Evolutionary conservation across 1,284 basidiomycete genomes (phyloP).

Genomic region (Hypsizygus ulmarius): DNA sequence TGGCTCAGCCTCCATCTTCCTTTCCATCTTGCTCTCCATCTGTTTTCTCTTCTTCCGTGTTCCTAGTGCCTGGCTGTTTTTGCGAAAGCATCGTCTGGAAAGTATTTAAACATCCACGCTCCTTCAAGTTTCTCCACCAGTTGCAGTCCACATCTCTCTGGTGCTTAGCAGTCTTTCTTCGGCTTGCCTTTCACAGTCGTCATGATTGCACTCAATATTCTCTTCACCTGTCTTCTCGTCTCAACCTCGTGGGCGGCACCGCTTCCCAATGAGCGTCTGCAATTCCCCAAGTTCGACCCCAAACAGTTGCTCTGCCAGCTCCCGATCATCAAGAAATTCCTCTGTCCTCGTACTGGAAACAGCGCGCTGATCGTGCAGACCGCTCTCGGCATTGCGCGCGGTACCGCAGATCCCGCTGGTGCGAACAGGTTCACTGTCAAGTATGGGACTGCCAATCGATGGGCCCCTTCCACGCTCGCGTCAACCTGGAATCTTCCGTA

Average conservation of each 20-base stretch:
- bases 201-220: slow-evolving; percentile 39
- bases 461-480: slow-evolving; percentile 52
- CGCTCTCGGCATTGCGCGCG: slow-evolving; percentile 53
- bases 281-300: slow-evolving; percentile 29
- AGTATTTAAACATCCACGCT: slow-evolving; percentile 20
- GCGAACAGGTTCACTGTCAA: slow-evolving; percentile 58
- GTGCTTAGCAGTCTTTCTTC: slow-evolving; percentile 15
- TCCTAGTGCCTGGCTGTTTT: slow-evolving; percentile 23
- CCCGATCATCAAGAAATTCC: slow-evolving; percentile 35
- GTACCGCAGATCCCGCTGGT: slow-evolving; percentile 45
- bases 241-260: slow-evolving; percentile 32
- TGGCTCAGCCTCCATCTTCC: slow-evolving; percentile 13
- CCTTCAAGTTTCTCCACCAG: slow-evolving; percentile 18
- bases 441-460: slow-evolving; percentile 62
- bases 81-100: slow-evolving; percentile 11
- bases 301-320: slow-evolving; percentile 42
- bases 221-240: slow-evolving; percentile 34
- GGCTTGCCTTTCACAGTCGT: slow-evolving; percentile 14
- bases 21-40: slow-evolving; percentile 3
- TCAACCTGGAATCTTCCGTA: slow-evolving; percentile 63
- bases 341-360: slow-evolving; percentile 40
- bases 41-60: slow-evolving; percentile 14
- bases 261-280: slow-evolving; percentile 25
- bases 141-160: slow-evolving; percentile 17
- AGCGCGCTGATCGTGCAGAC: slow-evolving; percentile 39